Conservation (phyloP, 805 yeast species). For the Kuraishia hungarica region DNA sequence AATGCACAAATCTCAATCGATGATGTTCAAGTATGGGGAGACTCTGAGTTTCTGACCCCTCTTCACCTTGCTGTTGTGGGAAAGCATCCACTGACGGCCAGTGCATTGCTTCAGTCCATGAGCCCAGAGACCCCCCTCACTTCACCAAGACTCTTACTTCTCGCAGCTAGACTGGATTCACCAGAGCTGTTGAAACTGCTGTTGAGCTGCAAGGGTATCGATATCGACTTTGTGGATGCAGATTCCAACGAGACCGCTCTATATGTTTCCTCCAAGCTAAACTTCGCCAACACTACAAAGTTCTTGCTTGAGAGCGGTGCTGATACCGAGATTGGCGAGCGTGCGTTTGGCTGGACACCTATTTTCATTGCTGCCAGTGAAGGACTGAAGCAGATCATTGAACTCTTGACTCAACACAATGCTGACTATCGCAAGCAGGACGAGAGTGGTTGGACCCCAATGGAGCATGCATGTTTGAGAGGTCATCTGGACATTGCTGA, state of each 20-base stretch:
- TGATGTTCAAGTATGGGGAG: conserved; percentile 56
- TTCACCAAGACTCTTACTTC: conserved; percentile 49
- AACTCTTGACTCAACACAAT: conserved; percentile 40
- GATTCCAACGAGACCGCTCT: conserved; percentile 71
- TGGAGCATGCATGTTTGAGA: conserved; percentile 89
- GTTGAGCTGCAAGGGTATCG: conserved; percentile 46
- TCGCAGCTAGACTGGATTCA: conserved; percentile 63
- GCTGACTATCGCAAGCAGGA: conserved; percentile 55
- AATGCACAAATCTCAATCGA: conserved; percentile 44
- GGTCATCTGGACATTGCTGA: conserved; percentile 75
- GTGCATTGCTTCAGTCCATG: conserved; percentile 43
- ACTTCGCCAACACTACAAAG: conserved; percentile 43
- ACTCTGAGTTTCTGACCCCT: conserved; percentile 73
- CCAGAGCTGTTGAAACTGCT: conserved; percentile 47
- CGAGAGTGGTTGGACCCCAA: conserved; percentile 93
- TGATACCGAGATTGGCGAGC: conserved; percentile 66
- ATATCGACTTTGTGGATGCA: conserved; percentile 52
- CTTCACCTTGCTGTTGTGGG: conserved; percentile 78
- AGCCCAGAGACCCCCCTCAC: conserved; percentile 27
- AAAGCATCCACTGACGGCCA: conserved; percentile 69
- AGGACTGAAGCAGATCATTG: conserved; percentile 55
- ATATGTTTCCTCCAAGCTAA: conserved; percentile 69
- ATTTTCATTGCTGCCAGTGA: conserved; percentile 85
- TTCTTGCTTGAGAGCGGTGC: conserved; percentile 54
- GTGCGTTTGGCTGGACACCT: conserved; percentile 90